These are phyloP conservation scores for Yamadazyma triangularis DNA, from an alignment of 1,139 yeast species.

Conservation along the genomic window DNA sequence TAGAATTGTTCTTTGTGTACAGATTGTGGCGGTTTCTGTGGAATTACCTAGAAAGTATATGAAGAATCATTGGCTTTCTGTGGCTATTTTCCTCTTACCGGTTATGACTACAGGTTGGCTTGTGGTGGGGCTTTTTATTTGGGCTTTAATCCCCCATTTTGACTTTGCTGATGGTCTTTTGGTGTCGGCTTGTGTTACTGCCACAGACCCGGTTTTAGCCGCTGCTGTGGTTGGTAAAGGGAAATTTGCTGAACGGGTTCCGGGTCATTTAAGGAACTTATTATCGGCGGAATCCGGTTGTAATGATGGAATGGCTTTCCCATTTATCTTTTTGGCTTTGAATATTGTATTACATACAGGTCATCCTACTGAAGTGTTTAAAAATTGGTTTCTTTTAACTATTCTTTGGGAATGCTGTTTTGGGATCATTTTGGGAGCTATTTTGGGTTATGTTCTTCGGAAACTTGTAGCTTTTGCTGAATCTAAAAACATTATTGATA, in stretches of 20 bases:
- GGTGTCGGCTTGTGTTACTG: slow-evolving; percentile 91
- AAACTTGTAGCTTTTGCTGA: slow-evolving; percentile 79
- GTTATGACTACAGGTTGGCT: slow-evolving; percentile 97
- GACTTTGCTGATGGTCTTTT: slow-evolving; percentile 72
- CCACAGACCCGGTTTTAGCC: slow-evolving; percentile 96
- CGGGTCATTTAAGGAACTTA: slow-evolving; percentile 90
- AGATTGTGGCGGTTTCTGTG: slow-evolving; percentile 96
- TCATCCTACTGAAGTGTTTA: slow-evolving; percentile 62
- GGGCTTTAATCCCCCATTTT: slow-evolving; percentile 81
- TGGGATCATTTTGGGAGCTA: slow-evolving; percentile 74
- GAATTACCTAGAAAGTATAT: slow-evolving; percentile 92
- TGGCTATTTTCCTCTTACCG: slow-evolving; percentile 72
- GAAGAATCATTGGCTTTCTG: slow-evolving; percentile 87
- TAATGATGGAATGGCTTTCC: slow-evolving; percentile 98
- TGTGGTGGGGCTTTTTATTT: slow-evolving; percentile 77
- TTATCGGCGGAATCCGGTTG: slow-evolving; percentile 94
- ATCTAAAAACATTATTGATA: slow-evolving; percentile 67
- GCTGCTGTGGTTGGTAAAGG: slow-evolving; percentile 99
- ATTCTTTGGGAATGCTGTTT: slow-evolving; percentile 83
- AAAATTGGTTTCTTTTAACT: slow-evolving; percentile 80
- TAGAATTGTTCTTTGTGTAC: slow-evolving; percentile 83
- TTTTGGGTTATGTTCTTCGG: slow-evolving; percentile 73
- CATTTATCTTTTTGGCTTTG: slow-evolving; percentile 77
- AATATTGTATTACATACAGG: slow-evolving; percentile 66
- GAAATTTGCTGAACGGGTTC: slow-evolving; percentile 93